Base-by-base conservation (phyloP, 1,284 basidiomycete species). In the Exobasidium cylindrosporum region DNA sequence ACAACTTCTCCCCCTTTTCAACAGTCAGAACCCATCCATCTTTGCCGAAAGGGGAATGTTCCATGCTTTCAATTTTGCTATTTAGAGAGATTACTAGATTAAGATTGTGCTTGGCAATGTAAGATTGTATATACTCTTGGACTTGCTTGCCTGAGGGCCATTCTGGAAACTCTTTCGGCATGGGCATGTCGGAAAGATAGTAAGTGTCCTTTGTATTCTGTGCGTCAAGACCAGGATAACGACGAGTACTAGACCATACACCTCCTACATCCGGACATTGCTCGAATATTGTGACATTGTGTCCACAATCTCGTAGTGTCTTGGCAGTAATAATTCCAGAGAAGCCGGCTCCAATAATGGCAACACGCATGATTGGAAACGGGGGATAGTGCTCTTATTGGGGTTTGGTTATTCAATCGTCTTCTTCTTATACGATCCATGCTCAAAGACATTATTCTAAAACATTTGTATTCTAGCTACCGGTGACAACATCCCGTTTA, bases 201-300 rank as follows among this genome's bases (percentile, higher is more conserved):
- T 75, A 75, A 1, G 73, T 75, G 35, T 74, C 61, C 45, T 75
- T 75, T 17, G 67, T 65, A 61, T 75, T 75, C 47, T 75, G 73
- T 0, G 73, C 74, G 13, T 67, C 62, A 11, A 74, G 58, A 29
- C 73, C 73, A 30, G 69, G 69, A 43, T 75, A 74, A 21, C 69
- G 64, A 35, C 72, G 62, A 11, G 61, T 23, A 30, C 65, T 64
- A 61, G 63, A 61, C 71, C 66, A 73, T 11, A 71, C 69, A 3
- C 69, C 69, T 1, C 69, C 69, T 17, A 70, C 56, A 21, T 69
- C 67, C 43, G 54, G 32, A 40, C 63, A 60, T 5, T 60, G 57
- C 31, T 71, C 68, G 26, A 69, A 70, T 24, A 71, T 49, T 44
- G 55, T 64, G 26, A 68, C 64, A 7, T 71, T 44, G 52, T 71